A percentile compares a stretch with the other conserved stretches of the same genome.
Evolutionary conservation across 2,329 filamentous ascomycete species (phyloP).

Genomic region (Celoporthe dispersa): DNA sequence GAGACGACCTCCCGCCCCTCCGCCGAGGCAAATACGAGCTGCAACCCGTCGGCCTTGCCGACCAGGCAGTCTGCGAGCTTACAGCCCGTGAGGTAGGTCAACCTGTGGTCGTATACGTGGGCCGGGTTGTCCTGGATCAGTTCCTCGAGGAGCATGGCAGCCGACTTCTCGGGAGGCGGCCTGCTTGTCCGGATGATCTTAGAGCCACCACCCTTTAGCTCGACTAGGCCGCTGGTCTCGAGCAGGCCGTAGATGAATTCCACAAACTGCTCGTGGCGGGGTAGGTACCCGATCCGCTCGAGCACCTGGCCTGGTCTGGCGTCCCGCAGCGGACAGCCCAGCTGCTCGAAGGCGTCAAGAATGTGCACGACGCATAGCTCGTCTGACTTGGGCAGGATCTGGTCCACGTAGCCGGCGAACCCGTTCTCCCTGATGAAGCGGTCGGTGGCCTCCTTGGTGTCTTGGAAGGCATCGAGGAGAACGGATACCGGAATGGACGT

Average conservation of each 20-base stretch:
- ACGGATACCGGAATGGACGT: neutral
- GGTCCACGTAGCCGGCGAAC: constrained; percentile 33
- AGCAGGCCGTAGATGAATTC: constrained; percentile 42
- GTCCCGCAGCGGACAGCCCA: constrained; percentile 35
- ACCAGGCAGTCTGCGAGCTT: constrained; percentile 29
- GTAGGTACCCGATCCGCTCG: constrained; percentile 34
- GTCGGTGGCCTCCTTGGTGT: neutral
- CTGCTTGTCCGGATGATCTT: constrained; percentile 35
- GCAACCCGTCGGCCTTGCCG: constrained; percentile 28
- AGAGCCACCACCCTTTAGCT: constrained; percentile 26
- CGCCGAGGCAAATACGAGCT: constrained; percentile 30
- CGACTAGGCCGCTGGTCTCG: constrained; percentile 39
- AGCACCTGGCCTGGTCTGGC: constrained; percentile 36
- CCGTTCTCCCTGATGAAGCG: neutral
- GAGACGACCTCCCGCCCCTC: constrained; percentile 11
- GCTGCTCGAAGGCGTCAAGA: constrained; percentile 42
- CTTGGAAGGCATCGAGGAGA: constrained; percentile 8
- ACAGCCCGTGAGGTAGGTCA: constrained; percentile 26
- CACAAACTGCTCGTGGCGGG: constrained; percentile 39
- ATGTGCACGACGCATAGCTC: constrained; percentile 37
- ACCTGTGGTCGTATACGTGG: constrained; percentile 34
- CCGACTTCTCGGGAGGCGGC: neutral
- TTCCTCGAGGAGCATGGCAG: neutral
- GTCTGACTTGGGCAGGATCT: constrained; percentile 35
- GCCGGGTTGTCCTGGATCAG: neutral